phyloP scores from a whole-genome alignment of 331 rosid species.

The Saraca asoca region DNA sequence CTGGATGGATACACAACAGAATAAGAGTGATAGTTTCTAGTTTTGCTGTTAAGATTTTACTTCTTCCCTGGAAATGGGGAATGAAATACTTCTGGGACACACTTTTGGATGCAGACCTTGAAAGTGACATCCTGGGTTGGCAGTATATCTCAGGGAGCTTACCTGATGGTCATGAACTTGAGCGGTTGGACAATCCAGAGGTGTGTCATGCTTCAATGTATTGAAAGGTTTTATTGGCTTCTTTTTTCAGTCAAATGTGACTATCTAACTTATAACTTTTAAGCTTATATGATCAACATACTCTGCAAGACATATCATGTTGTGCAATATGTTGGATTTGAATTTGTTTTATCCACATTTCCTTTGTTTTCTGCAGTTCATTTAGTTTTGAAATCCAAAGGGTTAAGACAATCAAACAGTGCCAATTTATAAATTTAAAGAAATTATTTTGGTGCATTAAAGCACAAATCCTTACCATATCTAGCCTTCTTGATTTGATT shows the following conservation, averaged over 20 bases:
- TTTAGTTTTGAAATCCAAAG: not conserved
- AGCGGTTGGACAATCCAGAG: constrained; percentile 92
- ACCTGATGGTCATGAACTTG: constrained; percentile 92
- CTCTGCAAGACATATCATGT: not conserved
- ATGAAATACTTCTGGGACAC: constrained; percentile 99
- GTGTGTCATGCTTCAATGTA: constrained; percentile 41
- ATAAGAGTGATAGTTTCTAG: constrained; percentile 82
- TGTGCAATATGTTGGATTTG: constrained; percentile 3
- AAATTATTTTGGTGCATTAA: not conserved
- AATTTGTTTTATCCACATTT: not conserved
- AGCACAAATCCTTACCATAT: not conserved
- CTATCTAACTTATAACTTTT: not conserved
- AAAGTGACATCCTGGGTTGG: constrained; percentile 96
- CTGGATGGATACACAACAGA: constrained; percentile 95
- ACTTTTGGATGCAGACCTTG: constrained; percentile 95
- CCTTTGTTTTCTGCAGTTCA: not conserved
- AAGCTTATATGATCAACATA: constrained; percentile 7
- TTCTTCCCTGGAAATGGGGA: constrained; percentile 98
- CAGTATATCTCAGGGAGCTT: constrained; percentile 94
- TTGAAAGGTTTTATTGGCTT: not conserved
- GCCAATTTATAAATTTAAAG: not conserved
- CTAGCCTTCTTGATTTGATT: not conserved
- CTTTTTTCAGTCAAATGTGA: not conserved
- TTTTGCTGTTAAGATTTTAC: constrained; percentile 81
- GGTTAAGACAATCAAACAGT: constrained; percentile 8